Percentiles rank a stretch among this genome's conserved stretches.
These are phyloP conservation scores for Alternaria viburni DNA, from an alignment of 2,329 filamentous ascomycete genomes.

Conservation along the genomic window DNA sequence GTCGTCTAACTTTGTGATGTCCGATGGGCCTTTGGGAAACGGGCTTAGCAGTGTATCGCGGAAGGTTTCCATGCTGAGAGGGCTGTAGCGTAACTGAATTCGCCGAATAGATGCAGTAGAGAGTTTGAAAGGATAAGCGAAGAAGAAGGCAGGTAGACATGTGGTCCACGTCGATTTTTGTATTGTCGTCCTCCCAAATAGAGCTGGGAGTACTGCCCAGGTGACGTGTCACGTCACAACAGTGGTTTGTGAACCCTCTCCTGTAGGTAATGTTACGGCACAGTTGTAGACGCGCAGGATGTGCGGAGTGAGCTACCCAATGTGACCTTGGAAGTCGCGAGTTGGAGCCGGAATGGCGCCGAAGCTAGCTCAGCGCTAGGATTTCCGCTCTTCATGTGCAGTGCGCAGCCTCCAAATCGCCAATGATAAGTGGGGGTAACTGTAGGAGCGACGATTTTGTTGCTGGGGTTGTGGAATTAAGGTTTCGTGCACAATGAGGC, in stretches of 20 bases:
- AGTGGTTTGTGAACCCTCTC: background rate
- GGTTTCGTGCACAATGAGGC: background rate
- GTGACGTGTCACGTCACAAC: background rate
- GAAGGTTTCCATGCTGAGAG: background rate
- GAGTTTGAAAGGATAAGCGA: background rate
- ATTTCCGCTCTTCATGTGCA: background rate
- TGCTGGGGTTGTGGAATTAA: background rate
- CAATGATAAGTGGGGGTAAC: background rate
- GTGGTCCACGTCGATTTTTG: background rate
- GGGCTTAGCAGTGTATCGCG: slow-evolving; percentile 4
- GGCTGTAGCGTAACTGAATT: background rate
- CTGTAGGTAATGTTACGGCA: background rate
- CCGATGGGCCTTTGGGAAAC: slow-evolving; percentile 2
- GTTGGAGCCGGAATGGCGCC: background rate
- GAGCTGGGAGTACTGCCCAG: background rate
- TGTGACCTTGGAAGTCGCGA: background rate
- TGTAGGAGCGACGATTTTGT: background rate
- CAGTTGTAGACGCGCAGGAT: background rate
- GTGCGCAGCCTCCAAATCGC: background rate
- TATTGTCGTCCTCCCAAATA: background rate
- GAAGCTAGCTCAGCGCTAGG: background rate
- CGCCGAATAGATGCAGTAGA: background rate
- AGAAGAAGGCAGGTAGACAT: background rate
- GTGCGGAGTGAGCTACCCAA: background rate
- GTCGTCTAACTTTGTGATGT: slow-evolving; percentile 4